Evolutionary conservation across 768 basidiomycete genomes (phyloP).

Genomic region (Paxillus ammoniavirescens): DNA sequence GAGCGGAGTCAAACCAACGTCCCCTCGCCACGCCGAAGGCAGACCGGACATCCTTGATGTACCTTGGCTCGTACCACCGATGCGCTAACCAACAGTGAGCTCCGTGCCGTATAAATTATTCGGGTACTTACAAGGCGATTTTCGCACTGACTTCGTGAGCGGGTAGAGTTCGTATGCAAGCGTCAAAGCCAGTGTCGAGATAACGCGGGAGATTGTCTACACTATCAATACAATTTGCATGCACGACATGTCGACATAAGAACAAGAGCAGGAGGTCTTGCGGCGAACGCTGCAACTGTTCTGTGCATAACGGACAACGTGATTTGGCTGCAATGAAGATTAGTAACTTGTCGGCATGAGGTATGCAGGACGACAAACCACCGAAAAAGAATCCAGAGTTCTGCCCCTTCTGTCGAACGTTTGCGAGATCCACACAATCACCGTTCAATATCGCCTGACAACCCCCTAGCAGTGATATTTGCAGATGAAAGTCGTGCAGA

Average conservation of each 20-base stretch:
- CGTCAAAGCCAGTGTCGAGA: constrained; percentile 49
- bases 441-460: constrained; percentile 85
- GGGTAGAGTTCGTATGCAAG: constrained; percentile 37
- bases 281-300: constrained; percentile 54
- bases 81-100: constrained; percentile 43
- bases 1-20: neutral
- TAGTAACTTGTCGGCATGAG: neutral
- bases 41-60: constrained; percentile 74
- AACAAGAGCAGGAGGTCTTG: constrained; percentile 71
- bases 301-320: constrained; percentile 65
- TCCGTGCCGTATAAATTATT: neutral
- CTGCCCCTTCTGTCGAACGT: constrained; percentile 70
- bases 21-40: constrained; percentile 59
- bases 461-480: constrained; percentile 89
- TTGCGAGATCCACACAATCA: constrained; percentile 74
- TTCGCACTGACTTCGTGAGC: constrained; percentile 58
- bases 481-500: constrained; percentile 92
- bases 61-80: constrained; percentile 67
- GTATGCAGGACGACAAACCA: constrained; percentile 43
- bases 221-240: constrained; percentile 73
- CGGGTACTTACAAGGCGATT: constrained; percentile 68
- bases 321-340: constrained; percentile 47
- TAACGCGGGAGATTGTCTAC: constrained; percentile 60
- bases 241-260: constrained; percentile 86
- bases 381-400: constrained; percentile 76